These are phyloP conservation scores for Aphanomyces astaci DNA, from an alignment of 352 stramenopile genomes.

Conservation along the genomic window DNA sequence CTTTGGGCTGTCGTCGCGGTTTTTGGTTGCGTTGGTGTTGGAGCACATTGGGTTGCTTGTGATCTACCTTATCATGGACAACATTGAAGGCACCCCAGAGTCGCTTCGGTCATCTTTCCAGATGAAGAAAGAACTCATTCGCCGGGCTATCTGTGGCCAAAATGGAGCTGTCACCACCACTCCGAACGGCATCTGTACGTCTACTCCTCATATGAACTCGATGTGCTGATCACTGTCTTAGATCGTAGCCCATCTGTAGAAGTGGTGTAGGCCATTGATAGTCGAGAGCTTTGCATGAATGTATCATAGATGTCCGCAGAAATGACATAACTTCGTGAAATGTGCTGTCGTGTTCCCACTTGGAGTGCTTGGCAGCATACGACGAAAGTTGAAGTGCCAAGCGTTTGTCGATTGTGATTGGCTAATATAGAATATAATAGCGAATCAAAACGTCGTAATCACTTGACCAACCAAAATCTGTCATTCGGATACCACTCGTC, in stretches of 20 bases:
- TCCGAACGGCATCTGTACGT: conserved; percentile 4
- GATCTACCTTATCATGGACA: conserved; percentile 72
- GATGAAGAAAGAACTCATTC: conserved; percentile 78
- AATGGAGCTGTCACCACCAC: conserved; percentile 2
- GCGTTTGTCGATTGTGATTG: not conserved
- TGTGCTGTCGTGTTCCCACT: no score
- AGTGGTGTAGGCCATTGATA: not conserved
- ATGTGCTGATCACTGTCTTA: not conserved
- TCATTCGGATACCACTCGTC: not conserved
- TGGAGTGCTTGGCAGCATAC: no score
- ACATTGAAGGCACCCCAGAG: conserved; percentile 67
- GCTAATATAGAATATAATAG: not conserved
- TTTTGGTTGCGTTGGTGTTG: conserved; percentile 67
- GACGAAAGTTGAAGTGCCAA: not conserved
- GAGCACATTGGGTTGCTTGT: conserved; percentile 66
- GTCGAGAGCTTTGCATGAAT: conserved; percentile 3
- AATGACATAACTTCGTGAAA: no score
- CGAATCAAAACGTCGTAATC: not conserved
- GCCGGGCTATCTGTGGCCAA: conserved; percentile 70
- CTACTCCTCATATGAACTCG: not conserved
- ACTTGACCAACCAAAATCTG: conserved; percentile 14
- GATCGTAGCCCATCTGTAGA: not conserved
- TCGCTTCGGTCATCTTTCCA: conserved; percentile 73
- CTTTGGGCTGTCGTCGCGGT: conserved; percentile 62
- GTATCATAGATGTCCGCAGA: not conserved